Evolutionary conservation across 2,329 filamentous ascomycete species (phyloP), one percentile per base, ranked within the genome.

Genomic region (Epichloe typhina): DNA sequence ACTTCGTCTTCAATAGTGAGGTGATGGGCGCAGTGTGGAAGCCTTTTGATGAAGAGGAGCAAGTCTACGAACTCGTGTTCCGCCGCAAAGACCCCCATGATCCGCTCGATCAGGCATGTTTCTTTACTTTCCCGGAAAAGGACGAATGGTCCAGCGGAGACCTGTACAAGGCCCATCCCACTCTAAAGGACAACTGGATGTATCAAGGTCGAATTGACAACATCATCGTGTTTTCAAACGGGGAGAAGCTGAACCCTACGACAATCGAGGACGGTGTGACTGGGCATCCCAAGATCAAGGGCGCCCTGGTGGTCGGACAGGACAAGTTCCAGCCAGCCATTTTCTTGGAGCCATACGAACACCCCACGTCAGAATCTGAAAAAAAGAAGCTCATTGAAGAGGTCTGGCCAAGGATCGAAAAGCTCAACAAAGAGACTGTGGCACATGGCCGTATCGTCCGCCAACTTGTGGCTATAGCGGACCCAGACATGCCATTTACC

Each of bases 291-390:
- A 47, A 42, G 0, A 54, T 72, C 9, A 63, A 51, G 2, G 59
- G 54, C 0, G 65, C 61, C 0, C 40, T 72, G 2, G 57, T 72
- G 9, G 70, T 75, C 0, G 75, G 75, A 3, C 56, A 65, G 15
- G 64, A 68, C 42, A 62, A 57, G 2, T 73, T 77, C 55, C 70
- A 77, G 55, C 63, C 75, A 0, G 70, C 67, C 0, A 55, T 78
- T 3, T 61, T 77, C 5, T 54, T 78, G 39, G 76, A 79, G 53
- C 72, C 72, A 0, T 36, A 50, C 2, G 53, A 47, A 2, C 43
- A 59, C 1, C 69, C 69, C 0, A 47, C 57, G 35, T 58, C 53
- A 1, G 52, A 59, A 7, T 55, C 53, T 4, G 59, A 56, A 5
- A 39, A 36, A 6, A 36, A 56, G n/a, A 47, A 57, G 1, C 55